These are phyloP conservation scores for Musa beccarii DNA, from an alignment of 176 grass and related monocot genomes.

Conservation along the genomic window DNA sequence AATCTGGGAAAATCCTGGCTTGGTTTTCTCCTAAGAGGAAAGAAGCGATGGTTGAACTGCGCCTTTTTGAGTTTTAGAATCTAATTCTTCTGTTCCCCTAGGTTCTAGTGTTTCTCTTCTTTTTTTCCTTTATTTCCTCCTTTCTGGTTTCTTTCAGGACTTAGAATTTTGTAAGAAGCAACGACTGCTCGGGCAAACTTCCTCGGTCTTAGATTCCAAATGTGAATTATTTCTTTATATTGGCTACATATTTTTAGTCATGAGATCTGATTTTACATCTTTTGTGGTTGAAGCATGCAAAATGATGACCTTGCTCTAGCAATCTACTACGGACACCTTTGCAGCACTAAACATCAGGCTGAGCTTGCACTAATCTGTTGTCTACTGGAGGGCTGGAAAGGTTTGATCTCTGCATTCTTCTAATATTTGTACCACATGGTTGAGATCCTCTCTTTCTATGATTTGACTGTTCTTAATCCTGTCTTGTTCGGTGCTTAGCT, in stretches of 20 bases:
- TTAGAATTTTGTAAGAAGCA: neutral
- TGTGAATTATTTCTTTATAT: no score
- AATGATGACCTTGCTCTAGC: neutral
- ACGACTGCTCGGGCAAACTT: neutral
- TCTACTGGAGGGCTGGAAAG: neutral
- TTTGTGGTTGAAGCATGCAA: neutral
- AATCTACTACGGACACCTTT: neutral
- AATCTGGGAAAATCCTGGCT: constrained; percentile 30
- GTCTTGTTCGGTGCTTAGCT: no score
- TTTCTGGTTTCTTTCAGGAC: neutral
- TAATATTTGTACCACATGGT: neutral
- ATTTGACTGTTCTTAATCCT: no score
- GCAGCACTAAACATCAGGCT: neutral
- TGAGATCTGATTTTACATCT: neutral
- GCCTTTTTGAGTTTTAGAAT: constrained; percentile 23
- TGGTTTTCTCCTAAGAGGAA: constrained; percentile 32
- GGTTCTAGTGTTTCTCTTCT: neutral
- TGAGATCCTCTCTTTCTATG: no score
- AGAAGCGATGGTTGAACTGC: constrained; percentile 29
- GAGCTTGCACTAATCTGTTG: neutral
- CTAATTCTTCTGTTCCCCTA: neutral
- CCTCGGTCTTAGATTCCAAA: no score
- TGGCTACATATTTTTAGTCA: no score
- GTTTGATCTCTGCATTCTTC: neutral
- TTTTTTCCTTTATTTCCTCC: neutral